Base-by-base conservation (phyloP, 225 moss, liverwort and hornwort genomes). In the Neckera pumila region DNA sequence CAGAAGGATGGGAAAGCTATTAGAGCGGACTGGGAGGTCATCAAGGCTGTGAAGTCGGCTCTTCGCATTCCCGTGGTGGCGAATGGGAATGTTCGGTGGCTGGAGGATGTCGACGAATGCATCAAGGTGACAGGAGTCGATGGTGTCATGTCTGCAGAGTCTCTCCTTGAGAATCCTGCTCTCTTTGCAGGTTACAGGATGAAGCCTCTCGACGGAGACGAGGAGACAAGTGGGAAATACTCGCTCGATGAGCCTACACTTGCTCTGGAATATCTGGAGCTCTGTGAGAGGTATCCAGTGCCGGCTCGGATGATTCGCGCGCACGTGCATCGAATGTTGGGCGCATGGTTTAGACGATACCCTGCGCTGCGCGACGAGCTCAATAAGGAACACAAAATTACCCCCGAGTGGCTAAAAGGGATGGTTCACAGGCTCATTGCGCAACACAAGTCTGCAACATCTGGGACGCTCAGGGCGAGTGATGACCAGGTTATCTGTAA, bases 131-230 rank as follows among this genome's bases (percentile, higher is more conserved):
- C 99, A 26, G 96, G 96, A 51, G 99, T 96, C 47, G 97, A 99
- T 85, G 99, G 96, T 43, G 96, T 99, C n/a, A 90, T 99, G 94
- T 99, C 99, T 20, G 99, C 99, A n/a, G 99, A 99, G 89, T 96
- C 99, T 22, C 87, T 97, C 28, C 99, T 99, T n/a, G 99, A 97
- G 87, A 99, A 99, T 79, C 99, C 99, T 59, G 95, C 99, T 43
- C 90, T 99, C 47, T 99, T 95, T 88, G 87, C 89, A 45, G 96
- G 97, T 38, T 91, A 87, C 89, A 93, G 92, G 36, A 90, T 94
- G 89, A 89, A 91, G 47, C 86, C 93, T 31, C 82, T 93, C 23
- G 89, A 90, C 84, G 79, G 60, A 38, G 70, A 49, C 15, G 82
- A 86, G 3, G 49, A 89, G 19, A 17, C 38, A 3, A 63, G 45